These are phyloP conservation scores for Lupinus albus DNA, from an alignment of 306 rosid genomes.

Conservation along the genomic window DNA sequence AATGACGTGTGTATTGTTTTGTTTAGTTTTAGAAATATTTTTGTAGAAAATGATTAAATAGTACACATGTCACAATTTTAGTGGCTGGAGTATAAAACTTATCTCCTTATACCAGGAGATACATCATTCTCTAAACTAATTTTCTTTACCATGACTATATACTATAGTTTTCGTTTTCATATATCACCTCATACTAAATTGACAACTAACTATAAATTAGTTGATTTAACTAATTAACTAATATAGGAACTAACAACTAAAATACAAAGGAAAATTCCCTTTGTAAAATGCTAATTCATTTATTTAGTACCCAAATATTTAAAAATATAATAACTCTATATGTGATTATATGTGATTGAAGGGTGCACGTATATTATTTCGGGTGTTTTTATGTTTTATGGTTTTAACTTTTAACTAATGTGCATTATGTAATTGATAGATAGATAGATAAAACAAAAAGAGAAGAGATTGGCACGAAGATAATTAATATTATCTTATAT, in stretches of 20 bases:
- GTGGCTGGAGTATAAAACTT: too few relatives aligned
- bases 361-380: neutral
- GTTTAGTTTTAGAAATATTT: too few relatives aligned
- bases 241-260: neutral
- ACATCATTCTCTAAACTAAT: too few relatives aligned
- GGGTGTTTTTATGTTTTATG: neutral
- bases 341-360: conserved; percentile 4
- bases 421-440: neutral
- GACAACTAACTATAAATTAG: conserved; percentile 3
- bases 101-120: too few relatives aligned
- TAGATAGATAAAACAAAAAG: too few relatives aligned
- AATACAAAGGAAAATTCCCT: neutral
- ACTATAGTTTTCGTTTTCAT: too few relatives aligned
- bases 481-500: neutral
- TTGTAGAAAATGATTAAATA: too few relatives aligned
- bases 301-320: neutral
- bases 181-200: neutral
- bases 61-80: too few relatives aligned
- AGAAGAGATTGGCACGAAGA: conserved; percentile 15
- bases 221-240: neutral
- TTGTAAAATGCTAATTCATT: neutral
- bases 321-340: neutral
- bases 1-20: too few relatives aligned
- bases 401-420: neutral
- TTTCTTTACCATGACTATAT: too few relatives aligned